Evolutionary conservation across 108 stramenopile genomes (phyloP).

Genomic region (Asterionellopsis glacialis): DNA sequence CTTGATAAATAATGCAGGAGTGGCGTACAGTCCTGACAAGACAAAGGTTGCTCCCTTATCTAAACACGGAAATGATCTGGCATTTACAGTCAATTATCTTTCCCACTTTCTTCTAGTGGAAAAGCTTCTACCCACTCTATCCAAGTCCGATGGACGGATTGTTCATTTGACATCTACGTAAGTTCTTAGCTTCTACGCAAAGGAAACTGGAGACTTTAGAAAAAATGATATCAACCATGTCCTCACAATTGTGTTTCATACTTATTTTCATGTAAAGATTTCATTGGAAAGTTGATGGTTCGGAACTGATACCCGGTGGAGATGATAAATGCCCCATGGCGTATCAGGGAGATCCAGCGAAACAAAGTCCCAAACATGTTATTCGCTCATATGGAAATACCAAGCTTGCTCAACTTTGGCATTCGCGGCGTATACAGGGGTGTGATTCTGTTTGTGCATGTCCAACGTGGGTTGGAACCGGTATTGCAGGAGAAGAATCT

Average conservation of each 20-base stretch:
- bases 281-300: slow-evolving; percentile 35
- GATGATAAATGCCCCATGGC: slow-evolving; percentile 22
- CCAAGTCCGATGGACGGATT: neutral
- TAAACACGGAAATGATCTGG: too few relatives aligned
- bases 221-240: too few relatives aligned
- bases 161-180: too few relatives aligned
- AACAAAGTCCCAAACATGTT: slow-evolving; percentile 7
- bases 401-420: slow-evolving; percentile 59
- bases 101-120: slow-evolving; percentile 63
- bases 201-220: too few relatives aligned
- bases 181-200: too few relatives aligned
- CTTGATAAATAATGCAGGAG: slow-evolving; percentile 59
- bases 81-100: slow-evolving; percentile 40
- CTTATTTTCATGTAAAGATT: slow-evolving; percentile 2
- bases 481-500: slow-evolving; percentile 22
- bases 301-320: slow-evolving; percentile 4
- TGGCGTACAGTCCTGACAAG: slow-evolving; percentile 5
- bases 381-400: slow-evolving; percentile 38
- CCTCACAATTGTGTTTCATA: too few relatives aligned
- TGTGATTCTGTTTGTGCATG: slow-evolving; percentile 33
- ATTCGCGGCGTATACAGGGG: slow-evolving; percentile 23
- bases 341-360: slow-evolving; percentile 18
- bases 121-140: slow-evolving; percentile 28
- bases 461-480: slow-evolving; percentile 56
- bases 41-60: too few relatives aligned